Evolutionary conservation across 1,284 basidiomycete species (phyloP), one percentile per base, ranked within the genome.

Genomic region (Boletus semigastroideus): DNA sequence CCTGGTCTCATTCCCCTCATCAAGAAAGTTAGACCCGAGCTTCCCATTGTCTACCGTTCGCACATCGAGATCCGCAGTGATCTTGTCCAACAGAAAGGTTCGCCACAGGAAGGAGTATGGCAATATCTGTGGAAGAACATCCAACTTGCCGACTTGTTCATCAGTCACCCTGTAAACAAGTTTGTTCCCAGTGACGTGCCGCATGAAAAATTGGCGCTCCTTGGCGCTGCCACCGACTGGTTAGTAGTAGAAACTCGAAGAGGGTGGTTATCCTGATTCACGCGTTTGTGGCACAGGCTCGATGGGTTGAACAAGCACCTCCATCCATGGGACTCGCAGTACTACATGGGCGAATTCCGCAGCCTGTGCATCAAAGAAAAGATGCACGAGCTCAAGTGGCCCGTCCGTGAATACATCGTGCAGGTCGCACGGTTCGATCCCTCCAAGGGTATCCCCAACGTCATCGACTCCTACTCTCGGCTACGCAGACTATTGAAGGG

Each of bases 61-160:
- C 92, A 94, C 74, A 94, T 94, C 55, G 92, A 94, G 73, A 91
- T 93, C 68, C 83, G 87, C 31, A 87, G 84, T 58, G 87, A 90
- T 68, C 81, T 91, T 46, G 81, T 88, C 28, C 84, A 87, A 64
- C 74, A 80, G 31, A 72, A 81, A 30, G 86, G 87, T 37, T 92
- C 91, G 7, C 87, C 89, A 27, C 91, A 94, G 63, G 82, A 88
- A 63, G 87, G 90, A 59, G 91, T 93, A 12, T 94, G 92, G 91
- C 80, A 92, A 63, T 94, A 93, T 68, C 78, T 94, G 16, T 94
- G 88, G 86, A 86, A 90, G 61, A 92, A 92, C 70, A 90, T 94
- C 64, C 79, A 91, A 66, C 77, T 86, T 27, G 85, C 89, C 44
- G 91, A 94, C 73, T 70, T 93, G 61, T 93, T 94, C 75, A 87